Base-by-base conservation (phyloP, 139 green algal genomes). In the Tetraselmis chui region DNA sequence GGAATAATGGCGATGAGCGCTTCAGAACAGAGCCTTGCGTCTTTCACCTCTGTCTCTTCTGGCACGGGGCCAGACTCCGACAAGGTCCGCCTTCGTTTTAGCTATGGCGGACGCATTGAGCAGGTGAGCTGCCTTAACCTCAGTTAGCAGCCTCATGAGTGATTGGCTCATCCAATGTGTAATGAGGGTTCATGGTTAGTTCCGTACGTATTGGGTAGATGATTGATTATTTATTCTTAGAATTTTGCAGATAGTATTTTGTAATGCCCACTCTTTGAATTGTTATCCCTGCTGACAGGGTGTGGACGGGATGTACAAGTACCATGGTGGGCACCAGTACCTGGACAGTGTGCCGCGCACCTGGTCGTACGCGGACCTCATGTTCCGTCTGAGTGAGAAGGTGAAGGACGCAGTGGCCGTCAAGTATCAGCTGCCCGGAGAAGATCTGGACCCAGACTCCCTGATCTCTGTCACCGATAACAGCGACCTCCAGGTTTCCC, bases 401-500 rank as follows among this genome's bases (percentile, higher is more conserved):
- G 83, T 90, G 59, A 85, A 88, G 31, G 82, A 84, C 32, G 89
- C 85, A 5, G 84, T 94, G 11, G 84, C 76, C 24, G 67, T 94
- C 0, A 92, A 92, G 81, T 93, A 92, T 75, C 83, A 82, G 29
- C 78, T 88, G 0, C 90, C 91, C 0, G 93, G 91, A 2, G 92
- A 97, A 59, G 90, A 95, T 2, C 82, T 96, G 59, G 88, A 91
- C 67, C 90, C 89, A 0, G 89, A 94, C 30, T 79, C 83, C 18
- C 90, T 97, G 1, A 92, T 97, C 67, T 86, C 85, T 23, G 89
- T 96, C 1, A 83, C 88, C 32, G 93, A 94, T 78, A 91, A 97
- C 79, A 86, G 87, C 75, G 92, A 97, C 79, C 79, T 97, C 32
- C 83, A 91, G 89, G 93, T 92, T n/a, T n/a, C n/a, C n/a, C n/a